Base-by-base conservation (phyloP, 768 basidiomycete genomes). In the Boletus subparvulus region DNA sequence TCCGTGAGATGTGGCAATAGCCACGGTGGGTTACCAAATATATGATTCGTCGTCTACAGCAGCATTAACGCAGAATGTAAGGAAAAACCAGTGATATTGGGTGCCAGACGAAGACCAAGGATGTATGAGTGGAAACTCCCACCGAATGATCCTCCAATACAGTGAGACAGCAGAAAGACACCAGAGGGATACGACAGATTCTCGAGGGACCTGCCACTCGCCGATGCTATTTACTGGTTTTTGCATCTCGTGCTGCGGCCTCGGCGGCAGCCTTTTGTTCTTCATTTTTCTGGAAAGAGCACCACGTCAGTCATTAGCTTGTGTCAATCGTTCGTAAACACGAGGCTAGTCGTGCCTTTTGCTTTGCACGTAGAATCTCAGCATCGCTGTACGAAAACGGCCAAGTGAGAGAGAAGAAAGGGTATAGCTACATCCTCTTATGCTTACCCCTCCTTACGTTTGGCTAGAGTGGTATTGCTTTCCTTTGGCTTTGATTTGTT, bases 391-490 rank as follows among this genome's bases (percentile, higher is more conserved):
- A 58, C 37, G 68, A 58, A 61, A 61, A 59, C 37, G 55, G 61
- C 63, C 66, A 53, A 63, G 56, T 69, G 63, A 69, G 62, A 57
- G 50, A 63, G 54, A 37, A 61, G 55, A 61, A 60, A 52, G 54
- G 50, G 24, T 37, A 45, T 54, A 60, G 55, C 49, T 54, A 47
- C 56, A 50, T 55, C 33, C 35, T 35, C 44, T 42, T 50, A 39
- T 66, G 83, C 88, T 74, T 76, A 91, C 90, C 75, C 77, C 75
- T 91, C 89, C 74, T 85, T 87, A 64, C 90, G 83, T 73, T 88
- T 85, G 48, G 83, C 80, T 37, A 92, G 77, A 46, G 47, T 75
- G 1, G 77, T 59, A 12, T 80, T 83, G 64, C 86, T 88, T 72
- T 90, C 88, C 73, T 90, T 91, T 39, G 83, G 70, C 73, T 88